Base-by-base conservation (phyloP, 345 rosid genomes). In the Physaria fendleri region DNA sequence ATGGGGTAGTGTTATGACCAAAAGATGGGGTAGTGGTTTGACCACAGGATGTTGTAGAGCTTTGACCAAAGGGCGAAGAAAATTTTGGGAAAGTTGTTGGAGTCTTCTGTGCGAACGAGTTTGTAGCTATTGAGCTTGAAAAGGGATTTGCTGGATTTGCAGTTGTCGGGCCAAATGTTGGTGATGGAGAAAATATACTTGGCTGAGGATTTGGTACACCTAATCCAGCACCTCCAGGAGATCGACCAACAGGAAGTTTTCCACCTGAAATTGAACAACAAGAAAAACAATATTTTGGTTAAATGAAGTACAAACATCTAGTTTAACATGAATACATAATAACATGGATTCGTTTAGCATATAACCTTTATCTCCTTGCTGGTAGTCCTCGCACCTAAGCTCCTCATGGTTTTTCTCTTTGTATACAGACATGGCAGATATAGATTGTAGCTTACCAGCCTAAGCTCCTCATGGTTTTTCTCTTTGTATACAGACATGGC, bases 351-450 rank as follows among this genome's bases (percentile, higher is more conserved):
- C 29, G 58, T 27, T 28, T 15, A 22, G 22, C 40, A 53, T 30
- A 44, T 30, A 50, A 89, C 99, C 97, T 87, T 90, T 90, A 73
- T 94, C 99, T 77, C 99, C 99, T 55, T 56, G 71, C 64, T 94
- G 99, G 65, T 85, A 87, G 64, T 94, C 99, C 71, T 84, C 99
- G 97, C 96, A 85, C 63, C 95, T 76, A 50, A 94, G 81, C 79
- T 90, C 99, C 71, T 94, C 97, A 32, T 83, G 95, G 73, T 77
- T 79, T 77, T 87, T 87, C 27, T 80, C 85, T 64, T 75, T 82
- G 72, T 90, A 76, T 34, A 50, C 77, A 59, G 87, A 55, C 99
- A 87, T 87, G 33, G 96, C 96, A 18, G 95, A 82, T 76, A 94
- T 85, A 13, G 99, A 94, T 61, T 69, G 83, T 49, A 94, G 72